phyloP scores from a whole-genome alignment of 371 early-diverging fungal species.

The Paraphysoderma sedebokerense region DNA sequence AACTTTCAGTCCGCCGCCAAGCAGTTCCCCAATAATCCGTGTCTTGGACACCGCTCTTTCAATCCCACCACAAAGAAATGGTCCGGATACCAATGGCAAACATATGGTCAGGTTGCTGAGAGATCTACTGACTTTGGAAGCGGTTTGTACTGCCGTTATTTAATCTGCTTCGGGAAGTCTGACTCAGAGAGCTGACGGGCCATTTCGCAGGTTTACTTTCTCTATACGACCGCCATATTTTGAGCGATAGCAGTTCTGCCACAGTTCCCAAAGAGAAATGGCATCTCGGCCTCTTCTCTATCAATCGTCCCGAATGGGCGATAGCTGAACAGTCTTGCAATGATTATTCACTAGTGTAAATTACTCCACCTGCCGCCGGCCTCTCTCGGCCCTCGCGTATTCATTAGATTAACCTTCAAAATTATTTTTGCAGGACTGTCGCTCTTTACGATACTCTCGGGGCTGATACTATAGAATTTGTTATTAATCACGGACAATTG shows the following conservation, averaged over 20 bases:
- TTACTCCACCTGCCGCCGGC: neutral
- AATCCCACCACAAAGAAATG: neutral
- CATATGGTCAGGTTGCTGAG: conserved; percentile 2
- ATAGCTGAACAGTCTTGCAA: conserved; percentile 21
- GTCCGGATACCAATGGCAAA: conserved; percentile 4
- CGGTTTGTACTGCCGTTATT: too few relatives aligned
- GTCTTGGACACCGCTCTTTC: neutral
- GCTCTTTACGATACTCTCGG: conserved; percentile 54
- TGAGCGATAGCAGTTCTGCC: too few relatives aligned
- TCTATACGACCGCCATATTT: too few relatives aligned
- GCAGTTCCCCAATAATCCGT: neutral
- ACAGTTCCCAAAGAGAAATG: conserved; percentile 7
- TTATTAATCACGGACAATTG: conserved; percentile 40
- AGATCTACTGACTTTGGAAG: conserved; percentile 2
- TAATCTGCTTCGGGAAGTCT: too few relatives aligned
- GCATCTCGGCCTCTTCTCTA: conserved; percentile 31
- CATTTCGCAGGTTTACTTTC: too few relatives aligned
- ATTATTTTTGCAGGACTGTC: too few relatives aligned
- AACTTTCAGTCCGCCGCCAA: neutral
- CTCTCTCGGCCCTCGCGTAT: neutral
- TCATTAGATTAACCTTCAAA: conserved; percentile 5
- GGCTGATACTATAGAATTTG: conserved; percentile 27
- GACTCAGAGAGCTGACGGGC: too few relatives aligned
- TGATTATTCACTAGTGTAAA: conserved; percentile 8
- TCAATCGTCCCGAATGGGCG: conserved; percentile 45